Evolutionary conservation across 2,329 filamentous ascomycete species (phyloP).

Genomic region (Fusarium miscanthi): DNA sequence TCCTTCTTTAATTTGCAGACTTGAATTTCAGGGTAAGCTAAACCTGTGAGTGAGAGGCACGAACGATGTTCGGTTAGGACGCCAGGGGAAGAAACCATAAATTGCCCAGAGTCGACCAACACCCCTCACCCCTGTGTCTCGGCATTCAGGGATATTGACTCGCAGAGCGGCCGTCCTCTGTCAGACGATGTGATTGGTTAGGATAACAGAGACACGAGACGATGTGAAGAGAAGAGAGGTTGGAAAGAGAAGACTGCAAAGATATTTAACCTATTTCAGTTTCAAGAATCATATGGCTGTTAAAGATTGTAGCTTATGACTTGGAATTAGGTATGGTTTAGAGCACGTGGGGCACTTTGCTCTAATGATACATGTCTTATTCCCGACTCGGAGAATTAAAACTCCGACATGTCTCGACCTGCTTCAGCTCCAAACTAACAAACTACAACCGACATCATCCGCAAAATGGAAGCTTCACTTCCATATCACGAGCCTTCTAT

Average conservation of each 20-base stretch:
- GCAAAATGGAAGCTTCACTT: slow-evolving; percentile 45
- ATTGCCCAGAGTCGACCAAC: not conserved
- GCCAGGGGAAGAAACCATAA: not conserved
- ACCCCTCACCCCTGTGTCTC: not conserved
- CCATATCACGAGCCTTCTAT: slow-evolving; percentile 74
- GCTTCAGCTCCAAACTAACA: not conserved
- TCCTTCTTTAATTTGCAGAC: not conserved
- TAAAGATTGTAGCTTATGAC: too few relatives aligned
- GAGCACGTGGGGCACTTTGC: not conserved
- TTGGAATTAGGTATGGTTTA: not conserved
- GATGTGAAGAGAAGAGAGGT: not conserved
- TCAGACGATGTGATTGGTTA: not conserved
- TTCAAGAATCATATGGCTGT: too few relatives aligned
- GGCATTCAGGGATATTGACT: not conserved
- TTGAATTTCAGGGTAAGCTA: not conserved
- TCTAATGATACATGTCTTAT: not conserved
- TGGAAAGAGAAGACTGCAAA: not conserved
- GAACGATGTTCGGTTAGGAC: not conserved
- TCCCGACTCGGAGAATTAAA: not conserved
- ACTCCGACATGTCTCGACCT: not conserved
- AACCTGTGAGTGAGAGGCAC: not conserved
- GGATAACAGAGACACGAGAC: not conserved
- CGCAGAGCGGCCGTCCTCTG: not conserved
- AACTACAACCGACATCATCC: not conserved
- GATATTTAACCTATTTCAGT: rapidly evolving